A percentile compares a stretch with the other conserved stretches of the same genome.
Conservation (phyloP, 805 yeast species). For the Kuraishia capsulata region DNA sequence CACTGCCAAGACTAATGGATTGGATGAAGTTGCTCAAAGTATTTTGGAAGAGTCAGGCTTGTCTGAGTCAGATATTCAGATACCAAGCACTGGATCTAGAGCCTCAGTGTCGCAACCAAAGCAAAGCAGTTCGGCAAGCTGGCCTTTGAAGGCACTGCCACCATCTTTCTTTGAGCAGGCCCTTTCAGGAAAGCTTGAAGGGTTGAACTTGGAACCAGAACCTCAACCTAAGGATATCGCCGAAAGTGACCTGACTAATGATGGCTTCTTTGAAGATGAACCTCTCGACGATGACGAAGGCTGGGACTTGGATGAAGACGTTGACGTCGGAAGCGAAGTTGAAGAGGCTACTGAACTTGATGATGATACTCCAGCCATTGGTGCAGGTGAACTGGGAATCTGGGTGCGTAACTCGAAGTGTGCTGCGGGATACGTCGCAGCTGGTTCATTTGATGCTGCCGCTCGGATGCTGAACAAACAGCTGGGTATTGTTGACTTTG, state of each 20-base stretch:
- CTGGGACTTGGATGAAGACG: constrained; percentile 76
- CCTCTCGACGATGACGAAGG: constrained; percentile 57
- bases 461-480: constrained; percentile 88
- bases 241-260: constrained; percentile 25
- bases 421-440: constrained; percentile 89
- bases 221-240: constrained; percentile 14
- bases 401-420: constrained; percentile 89
- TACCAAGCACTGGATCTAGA: constrained; percentile 44
- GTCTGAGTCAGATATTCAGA: constrained; percentile 48
- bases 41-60: constrained; percentile 66
- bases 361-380: constrained; percentile 19
- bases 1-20: constrained; percentile 80
- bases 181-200: constrained; percentile 67
- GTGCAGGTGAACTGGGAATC: constrained; percentile 51
- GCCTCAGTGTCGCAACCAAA: constrained; percentile 39
- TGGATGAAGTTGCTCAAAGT: constrained; percentile 63
- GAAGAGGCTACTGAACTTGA: constrained; percentile 27
- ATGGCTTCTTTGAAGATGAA: constrained; percentile 33
- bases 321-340: constrained; percentile 54
- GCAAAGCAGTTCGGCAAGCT: constrained; percentile 36
- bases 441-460: constrained; percentile 95
- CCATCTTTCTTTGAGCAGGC: constrained; percentile 83
- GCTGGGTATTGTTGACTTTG: constrained; percentile 77
- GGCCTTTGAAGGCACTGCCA: constrained; percentile 76
- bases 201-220: constrained; percentile 35